These are phyloP conservation scores for Cryptosporidium sp. DNA, from an alignment of 169 alveolate genomes.

Conservation along the genomic window DNA sequence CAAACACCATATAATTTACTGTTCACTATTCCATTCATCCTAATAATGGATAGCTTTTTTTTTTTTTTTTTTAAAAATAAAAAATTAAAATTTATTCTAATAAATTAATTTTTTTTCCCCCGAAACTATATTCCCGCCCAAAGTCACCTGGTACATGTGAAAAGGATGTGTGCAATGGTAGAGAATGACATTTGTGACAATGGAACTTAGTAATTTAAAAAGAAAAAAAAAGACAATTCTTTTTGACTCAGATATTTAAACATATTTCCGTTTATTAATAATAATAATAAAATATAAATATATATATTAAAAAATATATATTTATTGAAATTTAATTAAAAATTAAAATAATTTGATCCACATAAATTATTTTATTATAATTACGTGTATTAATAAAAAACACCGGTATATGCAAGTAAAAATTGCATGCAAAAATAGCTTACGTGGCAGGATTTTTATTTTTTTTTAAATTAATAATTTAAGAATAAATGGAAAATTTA, in stretches of 20 bases:
- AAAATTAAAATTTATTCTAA: not conserved
- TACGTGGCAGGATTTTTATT: not conserved
- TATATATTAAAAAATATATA: not conserved
- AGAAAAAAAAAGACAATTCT: not conserved
- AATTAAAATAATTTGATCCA: not conserved
- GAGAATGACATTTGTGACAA: constrained; percentile 1
- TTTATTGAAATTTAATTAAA: not conserved
- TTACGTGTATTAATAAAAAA: constrained; percentile 5
- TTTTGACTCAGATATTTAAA: too few species aligned
- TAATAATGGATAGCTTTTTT: not conserved
- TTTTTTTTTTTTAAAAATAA: not conserved
- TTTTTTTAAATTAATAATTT: too few species aligned
- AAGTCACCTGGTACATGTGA: not conserved
- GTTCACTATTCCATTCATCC: not conserved
- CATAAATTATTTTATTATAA: not conserved
- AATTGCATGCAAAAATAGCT: not conserved
- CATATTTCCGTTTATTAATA: too few species aligned
- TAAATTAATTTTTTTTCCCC: not conserved
- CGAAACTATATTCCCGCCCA: not conserved
- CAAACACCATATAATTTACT: not conserved
- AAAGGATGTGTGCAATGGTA: constrained; percentile 15
- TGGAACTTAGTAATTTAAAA: not conserved
- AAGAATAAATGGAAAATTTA: too few species aligned
- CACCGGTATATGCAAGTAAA: constrained; percentile 19
- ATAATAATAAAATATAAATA: not conserved